Evolutionary conservation across 1,284 basidiomycete species (phyloP).

Genomic region (Cryptococcus sp.): DNA sequence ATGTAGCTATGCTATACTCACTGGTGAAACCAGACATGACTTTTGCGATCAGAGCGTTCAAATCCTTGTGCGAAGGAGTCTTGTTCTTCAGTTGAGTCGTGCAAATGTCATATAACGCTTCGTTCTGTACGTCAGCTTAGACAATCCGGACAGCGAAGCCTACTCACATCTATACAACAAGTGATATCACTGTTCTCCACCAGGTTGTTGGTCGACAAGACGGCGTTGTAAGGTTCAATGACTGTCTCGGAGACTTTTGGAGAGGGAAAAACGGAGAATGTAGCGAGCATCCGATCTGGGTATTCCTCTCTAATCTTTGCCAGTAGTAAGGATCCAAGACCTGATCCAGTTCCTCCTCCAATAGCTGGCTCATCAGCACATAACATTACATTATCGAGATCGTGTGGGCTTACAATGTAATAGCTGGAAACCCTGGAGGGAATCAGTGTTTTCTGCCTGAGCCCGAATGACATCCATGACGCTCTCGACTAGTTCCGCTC

Average conservation of each 20-base stretch:
- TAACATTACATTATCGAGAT: background rate
- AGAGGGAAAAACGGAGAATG: conserved; percentile 86
- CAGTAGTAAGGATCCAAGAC: conserved; percentile 74
- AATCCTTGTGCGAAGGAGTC: conserved; percentile 64
- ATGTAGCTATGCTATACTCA: conserved; percentile 10
- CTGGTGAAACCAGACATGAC: conserved; percentile 48
- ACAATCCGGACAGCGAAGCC: background rate
- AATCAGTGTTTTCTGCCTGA: conserved; percentile 76
- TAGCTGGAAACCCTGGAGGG: conserved; percentile 90
- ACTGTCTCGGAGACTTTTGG: conserved; percentile 95
- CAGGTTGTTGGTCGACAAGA: conserved; percentile 85
- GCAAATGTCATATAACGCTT: conserved; percentile 87
- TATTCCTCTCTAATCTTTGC: conserved; percentile 87
- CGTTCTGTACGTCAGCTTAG: conserved; percentile 58
- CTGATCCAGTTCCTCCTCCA: conserved; percentile 88
- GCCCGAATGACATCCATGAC: conserved; percentile 71
- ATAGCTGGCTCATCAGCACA: conserved; percentile 53
- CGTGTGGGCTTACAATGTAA: conserved; percentile 62
- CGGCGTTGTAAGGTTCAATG: conserved; percentile 85
- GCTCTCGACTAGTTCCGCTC: conserved; percentile 84
- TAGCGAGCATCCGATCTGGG: conserved; percentile 88
- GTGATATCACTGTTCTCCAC: conserved; percentile 87
- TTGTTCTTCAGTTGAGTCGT: conserved; percentile 69
- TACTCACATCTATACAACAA: conserved; percentile 61
- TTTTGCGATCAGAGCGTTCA: conserved; percentile 64